Evolutionary conservation across 257 asterid species (phyloP).

Genomic region (Henckelia pumila): DNA sequence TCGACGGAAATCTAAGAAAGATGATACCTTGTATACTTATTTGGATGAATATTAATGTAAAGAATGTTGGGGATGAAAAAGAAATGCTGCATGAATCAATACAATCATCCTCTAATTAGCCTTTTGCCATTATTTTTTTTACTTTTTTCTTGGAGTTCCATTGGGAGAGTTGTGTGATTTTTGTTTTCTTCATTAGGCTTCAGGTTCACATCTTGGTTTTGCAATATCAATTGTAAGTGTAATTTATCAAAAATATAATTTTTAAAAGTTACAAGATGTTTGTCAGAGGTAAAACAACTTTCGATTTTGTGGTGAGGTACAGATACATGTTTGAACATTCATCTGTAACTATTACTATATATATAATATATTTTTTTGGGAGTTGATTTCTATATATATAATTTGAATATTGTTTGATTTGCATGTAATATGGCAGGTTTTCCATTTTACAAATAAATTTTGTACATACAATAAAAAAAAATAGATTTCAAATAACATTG

Average conservation of each 20-base stretch:
- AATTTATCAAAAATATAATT: conserved; percentile 29
- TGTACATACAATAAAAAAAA: too few species aligned
- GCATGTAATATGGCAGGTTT: too few species aligned
- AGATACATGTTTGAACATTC: too few species aligned
- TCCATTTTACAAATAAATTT: too few species aligned
- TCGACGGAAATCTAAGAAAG: conserved; percentile 90
- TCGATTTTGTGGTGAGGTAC: too few species aligned
- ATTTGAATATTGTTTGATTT: too few species aligned
- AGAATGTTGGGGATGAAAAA: neutral
- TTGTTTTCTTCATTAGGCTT: conserved; percentile 26
- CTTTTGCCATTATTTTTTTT: neutral
- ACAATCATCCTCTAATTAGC: neutral
- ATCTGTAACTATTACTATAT: too few species aligned
- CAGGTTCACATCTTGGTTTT: conserved; percentile 9
- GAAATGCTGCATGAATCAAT: conserved; percentile 1
- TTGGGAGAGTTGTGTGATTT: conserved; percentile 26
- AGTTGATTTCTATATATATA: too few species aligned
- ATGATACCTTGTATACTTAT: conserved; percentile 73
- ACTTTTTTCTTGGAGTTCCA: conserved; percentile 1
- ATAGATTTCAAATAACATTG: neutral
- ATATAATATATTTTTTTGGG: too few species aligned
- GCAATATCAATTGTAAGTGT: conserved; percentile 27
- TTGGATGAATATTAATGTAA: conserved; percentile 70
- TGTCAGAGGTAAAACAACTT: neutral
- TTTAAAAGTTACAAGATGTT: conserved; percentile 22